Evolutionary conservation across 306 rosid genomes (phyloP).

Genomic region (Vicia faba): DNA sequence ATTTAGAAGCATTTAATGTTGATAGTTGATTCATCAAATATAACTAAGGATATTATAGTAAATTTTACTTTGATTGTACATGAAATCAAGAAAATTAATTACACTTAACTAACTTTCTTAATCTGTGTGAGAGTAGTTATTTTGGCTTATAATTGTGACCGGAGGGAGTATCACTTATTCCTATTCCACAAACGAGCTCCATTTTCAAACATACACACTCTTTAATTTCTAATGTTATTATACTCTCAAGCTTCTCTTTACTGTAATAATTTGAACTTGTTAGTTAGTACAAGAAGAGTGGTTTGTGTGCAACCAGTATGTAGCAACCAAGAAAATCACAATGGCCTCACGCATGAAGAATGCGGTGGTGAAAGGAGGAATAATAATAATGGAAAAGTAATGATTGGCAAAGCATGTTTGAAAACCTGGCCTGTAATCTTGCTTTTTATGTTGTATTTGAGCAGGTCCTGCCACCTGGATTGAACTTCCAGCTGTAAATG

Average conservation of each 20-base stretch:
- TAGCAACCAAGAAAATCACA: conserved; percentile 15
- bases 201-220: background rate
- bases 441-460: background rate
- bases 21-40: too few relatives aligned
- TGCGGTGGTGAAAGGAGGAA: conserved; percentile 46
- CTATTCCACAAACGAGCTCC: background rate
- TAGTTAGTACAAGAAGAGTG: conserved; percentile 69
- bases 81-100: too few relatives aligned
- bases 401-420: conserved; percentile 58
- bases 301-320: conserved; percentile 60
- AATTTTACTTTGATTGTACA: too few relatives aligned
- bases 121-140: too few relatives aligned
- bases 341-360: conserved; percentile 40
- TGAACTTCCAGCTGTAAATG: conserved; percentile 7
- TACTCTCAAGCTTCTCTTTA: background rate
- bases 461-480: background rate
- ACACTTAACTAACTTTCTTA: too few relatives aligned
- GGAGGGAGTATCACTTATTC: background rate
- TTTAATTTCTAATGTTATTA: background rate
- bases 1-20: too few relatives aligned
- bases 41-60: too few relatives aligned
- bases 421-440: conserved; percentile 2
- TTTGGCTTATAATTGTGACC: too few relatives aligned
- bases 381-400: conserved; percentile 25
- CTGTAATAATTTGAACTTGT: background rate